phyloP scores from a whole-genome alignment of 176 grass and related monocot species.

The Melocanna baccifera region DNA sequence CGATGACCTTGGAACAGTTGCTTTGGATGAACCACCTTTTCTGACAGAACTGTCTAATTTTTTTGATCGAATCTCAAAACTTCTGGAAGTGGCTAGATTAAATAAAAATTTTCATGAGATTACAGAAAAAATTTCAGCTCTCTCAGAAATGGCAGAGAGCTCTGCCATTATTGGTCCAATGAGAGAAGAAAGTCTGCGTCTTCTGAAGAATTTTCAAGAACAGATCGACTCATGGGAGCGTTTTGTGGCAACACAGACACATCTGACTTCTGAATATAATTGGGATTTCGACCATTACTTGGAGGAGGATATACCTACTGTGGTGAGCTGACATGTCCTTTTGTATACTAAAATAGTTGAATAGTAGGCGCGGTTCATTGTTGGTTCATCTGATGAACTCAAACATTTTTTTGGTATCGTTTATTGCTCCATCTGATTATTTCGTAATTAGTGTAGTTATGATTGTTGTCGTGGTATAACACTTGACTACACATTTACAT shows the following conservation, averaged over 20 bases:
- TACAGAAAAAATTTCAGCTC: slow-evolving; percentile 56
- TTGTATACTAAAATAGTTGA: not conserved
- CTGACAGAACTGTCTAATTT: slow-evolving; percentile 63
- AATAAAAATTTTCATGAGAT: slow-evolving; percentile 60
- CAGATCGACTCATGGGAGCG: slow-evolving; percentile 59
- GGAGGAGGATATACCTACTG: slow-evolving; percentile 85
- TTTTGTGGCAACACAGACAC: slow-evolving; percentile 50
- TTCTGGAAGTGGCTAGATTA: slow-evolving; percentile 66
- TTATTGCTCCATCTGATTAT: not conserved
- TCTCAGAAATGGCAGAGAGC: slow-evolving; percentile 64
- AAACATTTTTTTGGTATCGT: not conserved
- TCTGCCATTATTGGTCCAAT: slow-evolving; percentile 56
- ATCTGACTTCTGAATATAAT: slow-evolving; percentile 67
- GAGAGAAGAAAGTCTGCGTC: slow-evolving; percentile 59
- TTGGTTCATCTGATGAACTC: not conserved
- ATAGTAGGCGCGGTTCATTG: not conserved
- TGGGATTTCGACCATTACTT: slow-evolving; percentile 87
- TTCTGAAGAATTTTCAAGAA: slow-evolving; percentile 67
- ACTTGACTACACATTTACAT: not conserved
- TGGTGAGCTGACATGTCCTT: slow-evolving; percentile 29
- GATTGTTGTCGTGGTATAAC: not conserved
- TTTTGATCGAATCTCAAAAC: slow-evolving; percentile 61
- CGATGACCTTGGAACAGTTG: slow-evolving; percentile 34
- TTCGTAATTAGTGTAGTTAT: not conserved
- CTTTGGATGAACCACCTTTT: slow-evolving; percentile 63